Base-by-base conservation (phyloP, 2,329 filamentous ascomycete species). In the Colletotrichum spinosum region DNA sequence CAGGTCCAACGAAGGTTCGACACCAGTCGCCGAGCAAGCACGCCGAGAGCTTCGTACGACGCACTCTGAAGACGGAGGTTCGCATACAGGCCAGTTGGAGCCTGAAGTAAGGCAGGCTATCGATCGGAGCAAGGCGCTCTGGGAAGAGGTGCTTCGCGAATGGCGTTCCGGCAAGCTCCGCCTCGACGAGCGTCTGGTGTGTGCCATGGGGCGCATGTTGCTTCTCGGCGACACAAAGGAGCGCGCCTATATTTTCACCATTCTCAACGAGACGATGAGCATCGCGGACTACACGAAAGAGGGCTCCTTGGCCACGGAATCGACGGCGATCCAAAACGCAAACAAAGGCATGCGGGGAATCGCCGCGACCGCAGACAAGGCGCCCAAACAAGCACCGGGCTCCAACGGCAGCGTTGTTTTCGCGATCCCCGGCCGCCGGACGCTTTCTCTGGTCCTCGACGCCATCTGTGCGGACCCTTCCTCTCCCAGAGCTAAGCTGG, bases 241-340 rank as follows among this genome's bases (percentile, higher is more conserved):
- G 70, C 89, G 86, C 76, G 87, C 91, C 67, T 88, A 93, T 70
- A 82, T 97, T 2, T 84, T 97, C 25, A 86, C 87, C 44, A 81
- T 97, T 17, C 78, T 97, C n/a, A 85, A 93, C 69, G 90, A 97
- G 77, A 92, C 93, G 1, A 94, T 95, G 88, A 86, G 88, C 51
- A 85, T 97, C 46, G 87, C 90, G 39, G 88, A 55, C 73, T 80
- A 69, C 82, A 76, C 70, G 25, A 25, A 25, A 25, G 25, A 25
- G 25, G 25, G 25, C 25, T 25, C 25, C 25, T 25, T 5, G 25
- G 3, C 25, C 25, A 25, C 25, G 25, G 25, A 25, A 25, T 25
- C 25, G 25, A 25, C 25, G 25, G 25, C 25, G 25, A 25, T 25
- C 25, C 25, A 25, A 25, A 46, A 15, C n/a, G 15, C 10, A 54